Percentiles rank a stretch among this genome's conserved stretches.
Conservation (phyloP, 192 early-diverging fungal species). For the Rhizophagus sp. region DNA sequence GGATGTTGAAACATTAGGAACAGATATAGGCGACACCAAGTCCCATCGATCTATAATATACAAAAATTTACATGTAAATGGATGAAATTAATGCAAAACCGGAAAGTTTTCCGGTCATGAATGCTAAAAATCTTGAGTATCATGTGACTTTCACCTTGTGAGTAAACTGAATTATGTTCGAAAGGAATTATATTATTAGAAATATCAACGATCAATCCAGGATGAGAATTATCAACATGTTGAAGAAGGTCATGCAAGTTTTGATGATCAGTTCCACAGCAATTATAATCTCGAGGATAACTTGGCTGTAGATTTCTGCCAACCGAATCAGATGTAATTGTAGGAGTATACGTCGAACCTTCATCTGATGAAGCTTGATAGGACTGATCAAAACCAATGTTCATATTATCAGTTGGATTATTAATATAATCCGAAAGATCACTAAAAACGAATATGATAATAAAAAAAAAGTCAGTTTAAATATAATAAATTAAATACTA, state of each 20-base stretch:
- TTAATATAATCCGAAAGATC: neutral
- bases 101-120: neutral
- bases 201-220: neutral
- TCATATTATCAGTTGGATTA: neutral
- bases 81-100: neutral
- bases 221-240: neutral
- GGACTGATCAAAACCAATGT: neutral
- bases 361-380: neutral
- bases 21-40: neutral
- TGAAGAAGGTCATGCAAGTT: neutral
- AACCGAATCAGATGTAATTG: neutral
- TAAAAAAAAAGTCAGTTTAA: too few species aligned
- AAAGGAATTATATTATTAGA: neutral
- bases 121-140: neutral
- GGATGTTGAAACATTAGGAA: neutral
- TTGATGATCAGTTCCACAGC: neutral
- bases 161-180: neutral
- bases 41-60: neutral
- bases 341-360: neutral
- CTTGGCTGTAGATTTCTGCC: neutral
- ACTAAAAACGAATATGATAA: too few species aligned
- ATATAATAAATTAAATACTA: too few species aligned
- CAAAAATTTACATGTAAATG: neutral
- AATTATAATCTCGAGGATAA: neutral
- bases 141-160: neutral